phyloP scores from a whole-genome alignment of 2,329 filamentous ascomycete species.

The Tothia fuscella region DNA sequence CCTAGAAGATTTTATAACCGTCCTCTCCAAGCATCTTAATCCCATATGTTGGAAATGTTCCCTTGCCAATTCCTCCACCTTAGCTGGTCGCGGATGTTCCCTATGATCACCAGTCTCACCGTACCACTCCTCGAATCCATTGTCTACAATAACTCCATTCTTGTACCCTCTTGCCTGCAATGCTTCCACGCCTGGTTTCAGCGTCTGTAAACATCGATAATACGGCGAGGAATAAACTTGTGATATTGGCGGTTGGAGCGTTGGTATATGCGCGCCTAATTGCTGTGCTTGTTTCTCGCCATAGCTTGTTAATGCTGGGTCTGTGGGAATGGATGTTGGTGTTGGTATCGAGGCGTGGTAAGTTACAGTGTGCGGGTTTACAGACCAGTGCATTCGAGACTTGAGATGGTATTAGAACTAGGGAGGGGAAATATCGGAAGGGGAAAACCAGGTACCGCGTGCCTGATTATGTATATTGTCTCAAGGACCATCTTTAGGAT shows the following conservation, averaged over 20 bases:
- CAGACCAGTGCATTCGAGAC: slow-evolving; percentile 86
- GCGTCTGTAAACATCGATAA: slow-evolving; percentile 29
- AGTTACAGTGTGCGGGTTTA: slow-evolving; percentile 66
- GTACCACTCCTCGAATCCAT: slow-evolving; percentile 68
- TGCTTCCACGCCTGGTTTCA: slow-evolving; percentile 23
- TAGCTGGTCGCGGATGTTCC: slow-evolving; percentile 67
- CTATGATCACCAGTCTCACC: slow-evolving; percentile 45
- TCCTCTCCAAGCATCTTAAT: slow-evolving; percentile 31
- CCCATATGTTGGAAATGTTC: slow-evolving; percentile 49
- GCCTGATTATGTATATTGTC: slow-evolving; percentile 37
- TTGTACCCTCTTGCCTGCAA: slow-evolving; percentile 20
- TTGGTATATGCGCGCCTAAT: slow-evolving; percentile 53
- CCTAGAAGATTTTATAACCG: slow-evolving; percentile 33
- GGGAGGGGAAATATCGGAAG: slow-evolving; percentile 11
- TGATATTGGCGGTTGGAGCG: slow-evolving; percentile 55
- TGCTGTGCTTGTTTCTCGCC: slow-evolving; percentile 75
- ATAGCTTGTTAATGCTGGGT: slow-evolving; percentile 77
- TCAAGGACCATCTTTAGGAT: slow-evolving; percentile 30
- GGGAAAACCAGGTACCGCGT: slow-evolving; percentile 34
- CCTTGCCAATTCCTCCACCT: slow-evolving; percentile 45
- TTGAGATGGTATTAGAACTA: slow-evolving; percentile 26
- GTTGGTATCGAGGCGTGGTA: slow-evolving; percentile 64
- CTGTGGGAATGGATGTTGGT: slow-evolving; percentile 77
- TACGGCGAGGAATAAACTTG: slow-evolving; percentile 52
- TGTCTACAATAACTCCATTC: slow-evolving; percentile 34